Base-by-base conservation (phyloP, 495 filamentous ascomycete genomes). In the Penicillium pancosmium region DNA sequence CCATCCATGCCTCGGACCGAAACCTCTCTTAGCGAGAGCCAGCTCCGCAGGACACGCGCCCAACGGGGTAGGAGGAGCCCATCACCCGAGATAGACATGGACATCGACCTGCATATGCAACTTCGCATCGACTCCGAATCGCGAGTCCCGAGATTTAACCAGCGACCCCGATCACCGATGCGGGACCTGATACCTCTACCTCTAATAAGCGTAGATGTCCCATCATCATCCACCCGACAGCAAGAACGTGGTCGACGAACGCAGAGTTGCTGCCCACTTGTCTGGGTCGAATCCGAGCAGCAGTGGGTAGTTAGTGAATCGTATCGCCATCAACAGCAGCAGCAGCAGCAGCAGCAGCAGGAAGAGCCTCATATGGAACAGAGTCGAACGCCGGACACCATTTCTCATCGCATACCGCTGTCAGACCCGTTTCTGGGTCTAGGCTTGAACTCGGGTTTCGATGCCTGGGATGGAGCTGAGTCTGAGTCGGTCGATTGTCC, bases 281-380 rank as follows among this genome's bases (percentile, higher is more conserved):
- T 59, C 15, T 65, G 59, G 55, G 19, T 44, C 3, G 63, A 62
- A 35, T 41, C 56, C 2, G 57, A 52, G 25, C 50, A 43, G n/a
- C 50, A 52, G n/a, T 64, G 62, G 62, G 47, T 52, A 6, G 44
- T 60, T 2, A 21, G 43, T 16, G 31, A 18, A 27, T n/a, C 46
- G 9, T 48, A 12, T 48, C 46, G 15, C n/a, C 41, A 46, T 21
- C 41, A 16, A 7, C 21, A 23, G 23, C 23, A 3, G 23, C 23
- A 23, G 23, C 23, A 3, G 23, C 23, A 23, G 3, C 23, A 23
- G 3, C 23, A 23, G 23, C 23, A 23, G 3, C 18, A 48, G 23
- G 46, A 25, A n/a, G 23, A 48, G 21, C 8, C 19, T 13, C 12
- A 18, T 19, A 0, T 10, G 19, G 19, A 48, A 12, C 19, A 48